Base-by-base conservation (phyloP, 2,329 filamentous ascomycete species). In the Neofusicoccum parvum region DNA sequence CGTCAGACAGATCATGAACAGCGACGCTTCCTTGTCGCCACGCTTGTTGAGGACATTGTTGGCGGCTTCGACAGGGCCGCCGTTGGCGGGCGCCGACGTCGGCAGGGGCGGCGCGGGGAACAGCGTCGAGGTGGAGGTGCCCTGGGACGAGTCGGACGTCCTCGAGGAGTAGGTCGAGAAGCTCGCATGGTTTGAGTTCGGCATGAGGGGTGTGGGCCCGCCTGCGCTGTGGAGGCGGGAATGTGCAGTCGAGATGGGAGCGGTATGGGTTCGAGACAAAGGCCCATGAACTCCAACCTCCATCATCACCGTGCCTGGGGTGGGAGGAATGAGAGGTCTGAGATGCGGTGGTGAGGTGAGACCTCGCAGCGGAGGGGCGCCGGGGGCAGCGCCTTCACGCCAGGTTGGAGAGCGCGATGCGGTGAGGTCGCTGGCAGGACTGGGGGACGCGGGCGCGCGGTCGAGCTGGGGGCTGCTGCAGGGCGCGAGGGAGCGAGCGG, bases 41-140 rank as follows among this genome's bases (percentile, higher is more conserved):
- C 92, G 91, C 79, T 94, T 92, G 80, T 99, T 99, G 84, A 99
- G 97, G 77, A 99, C 96, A 79, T 97, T 97, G 77, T 91, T 87
- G 67, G 91, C 92, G 67, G 93, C 91, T 72, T 92, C 82, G 68
- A 94, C 86, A 67, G 87, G 87, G 51, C 88, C 88, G 67, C 83
- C 86, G 53, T 81, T 78, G 65, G 76, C 71, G 62, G 79, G 78
- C 15, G 79, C 78, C 53, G 76, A 68, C 65, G 71, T 67, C 56
- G 71, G 70, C 70, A 70, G 73, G 67, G 75, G 72, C 53, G 76
- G 73, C 53, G 72, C 69, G 62, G 69, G 70, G 69, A 83, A 82
- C 45, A 83, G 75, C 17, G 81, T 82, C 67, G 80, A 81, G 65
- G 74, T 70, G 59, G 75, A 72, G 49, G 81, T 83, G 68, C 76